phyloP scores from a whole-genome alignment of 805 yeast genomes.

The Candida ponderosae region DNA sequence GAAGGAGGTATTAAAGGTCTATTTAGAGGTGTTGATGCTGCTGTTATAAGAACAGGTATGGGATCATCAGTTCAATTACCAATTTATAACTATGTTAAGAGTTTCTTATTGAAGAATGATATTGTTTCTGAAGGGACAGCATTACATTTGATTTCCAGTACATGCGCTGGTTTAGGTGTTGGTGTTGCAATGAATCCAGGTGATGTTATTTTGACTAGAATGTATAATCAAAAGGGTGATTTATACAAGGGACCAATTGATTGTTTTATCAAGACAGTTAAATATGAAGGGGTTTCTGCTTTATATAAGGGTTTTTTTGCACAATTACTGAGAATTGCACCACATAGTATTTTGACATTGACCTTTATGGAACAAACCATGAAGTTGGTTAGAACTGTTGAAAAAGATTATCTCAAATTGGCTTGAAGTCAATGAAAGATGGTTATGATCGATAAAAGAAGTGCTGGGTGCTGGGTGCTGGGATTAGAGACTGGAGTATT shows the following conservation, averaged over 20 bases:
- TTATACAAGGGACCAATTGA: constrained; percentile 83
- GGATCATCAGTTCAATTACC: constrained; percentile 96
- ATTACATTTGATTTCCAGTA: constrained; percentile 65
- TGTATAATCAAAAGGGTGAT: constrained; percentile 89
- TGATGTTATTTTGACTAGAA: constrained; percentile 91
- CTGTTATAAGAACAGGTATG: constrained; percentile 87
- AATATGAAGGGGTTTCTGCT: constrained; percentile 78
- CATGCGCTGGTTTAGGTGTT: constrained; percentile 84
- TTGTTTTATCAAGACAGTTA: constrained; percentile 77
- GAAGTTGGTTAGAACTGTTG: constrained; percentile 42
- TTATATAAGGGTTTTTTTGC: constrained; percentile 94
- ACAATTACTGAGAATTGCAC: constrained; percentile 85
- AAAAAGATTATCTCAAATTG: constrained; percentile 6
- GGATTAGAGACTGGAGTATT: too few relatives aligned
- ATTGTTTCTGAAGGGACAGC: constrained; percentile 55
- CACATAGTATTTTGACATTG: constrained; percentile 85
- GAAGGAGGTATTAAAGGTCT: constrained; percentile 70
- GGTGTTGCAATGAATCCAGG: constrained; percentile 96
- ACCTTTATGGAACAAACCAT: constrained; percentile 95
- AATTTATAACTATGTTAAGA: constrained; percentile 72
- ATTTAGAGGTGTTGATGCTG: constrained; percentile 91
- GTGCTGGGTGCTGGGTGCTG: too few relatives aligned
- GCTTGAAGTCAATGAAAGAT: too few relatives aligned
- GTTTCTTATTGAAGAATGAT: constrained; percentile 44
- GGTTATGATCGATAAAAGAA: too few relatives aligned